Conservation (phyloP, 306 rosid species). For the Malus sylvestris region DNA sequence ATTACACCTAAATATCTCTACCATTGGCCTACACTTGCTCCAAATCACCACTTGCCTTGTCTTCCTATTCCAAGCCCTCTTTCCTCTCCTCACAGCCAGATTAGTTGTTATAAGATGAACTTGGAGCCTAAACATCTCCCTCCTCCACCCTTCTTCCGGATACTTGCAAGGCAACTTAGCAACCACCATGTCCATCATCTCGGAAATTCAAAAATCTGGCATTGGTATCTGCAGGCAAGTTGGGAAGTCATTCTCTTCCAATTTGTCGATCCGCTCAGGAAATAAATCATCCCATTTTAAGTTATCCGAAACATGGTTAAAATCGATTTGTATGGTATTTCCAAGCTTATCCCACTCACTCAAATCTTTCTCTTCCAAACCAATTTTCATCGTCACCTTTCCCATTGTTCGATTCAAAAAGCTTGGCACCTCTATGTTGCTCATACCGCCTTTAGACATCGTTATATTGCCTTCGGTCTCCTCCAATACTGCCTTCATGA, state of each 20-base stretch:
- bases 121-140: slow-evolving; percentile 69
- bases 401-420: slow-evolving; percentile 33
- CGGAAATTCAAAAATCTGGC: slow-evolving; percentile 43
- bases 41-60: slow-evolving; percentile 39
- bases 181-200: slow-evolving; percentile 50
- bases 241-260: slow-evolving; percentile 71
- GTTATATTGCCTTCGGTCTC: slow-evolving; percentile 18
- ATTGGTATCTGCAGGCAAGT: slow-evolving; percentile 76
- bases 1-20: slow-evolving; percentile 65
- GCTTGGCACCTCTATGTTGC: slow-evolving; percentile 47
- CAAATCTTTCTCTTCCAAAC: slow-evolving; percentile 48
- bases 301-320: slow-evolving; percentile 47
- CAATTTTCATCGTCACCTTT: slow-evolving; percentile 55
- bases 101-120: slow-evolving; percentile 67
- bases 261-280: slow-evolving; percentile 90
- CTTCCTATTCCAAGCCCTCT: slow-evolving; percentile 38
- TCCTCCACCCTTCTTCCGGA: slow-evolving; percentile 58
- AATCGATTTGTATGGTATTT: slow-evolving; percentile 20
- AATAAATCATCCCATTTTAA: slow-evolving; percentile 84
- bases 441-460: slow-evolving; percentile 26
- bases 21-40: slow-evolving; percentile 87
- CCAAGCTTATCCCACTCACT: slow-evolving; percentile 48
- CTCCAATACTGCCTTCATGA: slow-evolving; percentile 49
- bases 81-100: slow-evolving; percentile 53
- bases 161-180: slow-evolving; percentile 70